Evolutionary conservation across 1,139 yeast genomes (phyloP).

Genomic region (Debaryomyces subglobosus): DNA sequence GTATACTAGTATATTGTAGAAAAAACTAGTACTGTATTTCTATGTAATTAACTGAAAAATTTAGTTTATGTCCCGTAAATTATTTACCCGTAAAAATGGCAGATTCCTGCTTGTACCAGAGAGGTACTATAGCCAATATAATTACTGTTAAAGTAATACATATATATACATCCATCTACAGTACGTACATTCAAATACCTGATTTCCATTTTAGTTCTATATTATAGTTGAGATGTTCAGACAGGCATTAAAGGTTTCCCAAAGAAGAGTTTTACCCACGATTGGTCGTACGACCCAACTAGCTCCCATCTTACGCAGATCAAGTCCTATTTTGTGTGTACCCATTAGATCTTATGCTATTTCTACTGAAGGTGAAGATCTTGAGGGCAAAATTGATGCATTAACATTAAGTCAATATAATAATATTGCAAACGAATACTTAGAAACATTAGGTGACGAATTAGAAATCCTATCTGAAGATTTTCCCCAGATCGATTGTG

Average conservation of each 20-base stretch:
- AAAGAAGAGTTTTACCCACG: neutral
- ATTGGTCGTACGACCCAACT: neutral
- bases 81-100: neutral
- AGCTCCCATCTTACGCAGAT: neutral
- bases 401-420: slow-evolving; percentile 58
- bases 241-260: slow-evolving; percentile 1
- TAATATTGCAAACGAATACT: slow-evolving; percentile 56
- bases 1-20: neutral
- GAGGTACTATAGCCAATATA: neutral
- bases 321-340: neutral
- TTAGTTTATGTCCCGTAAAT: neutral
- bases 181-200: neutral
- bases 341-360: slow-evolving; percentile 23
- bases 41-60: neutral
- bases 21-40: neutral
- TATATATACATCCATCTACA: neutral
- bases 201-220: neutral
- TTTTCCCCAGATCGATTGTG: slow-evolving; percentile 70
- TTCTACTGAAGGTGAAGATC: slow-evolving; percentile 52
- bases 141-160: neutral
- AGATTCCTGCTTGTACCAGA: neutral
- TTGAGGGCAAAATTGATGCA: slow-evolving; percentile 53
- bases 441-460: slow-evolving; percentile 65
- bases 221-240: slow-evolving; percentile 1
- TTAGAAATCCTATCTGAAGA: slow-evolving; percentile 66